Evolutionary conservation across 352 stramenopile genomes (phyloP).

Genomic region (Phytophthora macrochlamydospora): DNA sequence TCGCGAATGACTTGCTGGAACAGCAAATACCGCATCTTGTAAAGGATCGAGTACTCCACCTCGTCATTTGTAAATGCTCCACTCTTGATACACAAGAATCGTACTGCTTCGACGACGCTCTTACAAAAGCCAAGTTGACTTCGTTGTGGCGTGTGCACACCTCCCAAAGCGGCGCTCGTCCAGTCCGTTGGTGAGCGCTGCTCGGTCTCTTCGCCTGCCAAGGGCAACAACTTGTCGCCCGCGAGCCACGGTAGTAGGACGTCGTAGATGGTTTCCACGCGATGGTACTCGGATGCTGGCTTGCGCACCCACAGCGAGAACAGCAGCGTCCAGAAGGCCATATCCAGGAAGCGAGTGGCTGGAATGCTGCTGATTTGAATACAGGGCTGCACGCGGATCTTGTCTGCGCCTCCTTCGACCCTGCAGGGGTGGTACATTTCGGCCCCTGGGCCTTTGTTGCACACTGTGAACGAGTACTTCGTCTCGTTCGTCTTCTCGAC

Average conservation of each 20-base stretch:
- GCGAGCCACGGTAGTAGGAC: constrained; percentile 89
- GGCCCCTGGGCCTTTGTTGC: constrained; percentile 86
- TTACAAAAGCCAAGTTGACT: constrained; percentile 85
- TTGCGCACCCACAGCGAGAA: constrained; percentile 89
- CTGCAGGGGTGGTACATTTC: constrained; percentile 82
- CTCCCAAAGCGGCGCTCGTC: constrained; percentile 35
- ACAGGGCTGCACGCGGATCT: constrained; percentile 82
- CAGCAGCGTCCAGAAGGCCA: constrained; percentile 85
- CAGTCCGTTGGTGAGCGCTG: constrained; percentile 27
- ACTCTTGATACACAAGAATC: constrained; percentile 69
- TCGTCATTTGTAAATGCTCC: constrained; percentile 58
- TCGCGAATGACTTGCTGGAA: constrained; percentile 59
- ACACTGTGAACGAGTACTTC: constrained; percentile 84
- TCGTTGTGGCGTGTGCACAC: constrained; percentile 66
- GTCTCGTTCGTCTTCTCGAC: constrained; percentile 69
- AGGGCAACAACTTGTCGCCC: constrained; percentile 69
- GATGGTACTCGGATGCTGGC: constrained; percentile 86
- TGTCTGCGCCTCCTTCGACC: constrained; percentile 30
- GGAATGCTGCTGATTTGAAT: constrained; percentile 74
- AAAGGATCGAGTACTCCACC: constrained; percentile 76
- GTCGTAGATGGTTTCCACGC: constrained; percentile 89
- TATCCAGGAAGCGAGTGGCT: constrained; percentile 70
- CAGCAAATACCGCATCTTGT: constrained; percentile 71
- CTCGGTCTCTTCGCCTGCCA: constrained; percentile 47
- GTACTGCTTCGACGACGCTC: constrained; percentile 77